These are phyloP conservation scores for Malbranchea cinnamomea DNA, from an alignment of 2,329 filamentous ascomycete genomes.

Conservation along the genomic window DNA sequence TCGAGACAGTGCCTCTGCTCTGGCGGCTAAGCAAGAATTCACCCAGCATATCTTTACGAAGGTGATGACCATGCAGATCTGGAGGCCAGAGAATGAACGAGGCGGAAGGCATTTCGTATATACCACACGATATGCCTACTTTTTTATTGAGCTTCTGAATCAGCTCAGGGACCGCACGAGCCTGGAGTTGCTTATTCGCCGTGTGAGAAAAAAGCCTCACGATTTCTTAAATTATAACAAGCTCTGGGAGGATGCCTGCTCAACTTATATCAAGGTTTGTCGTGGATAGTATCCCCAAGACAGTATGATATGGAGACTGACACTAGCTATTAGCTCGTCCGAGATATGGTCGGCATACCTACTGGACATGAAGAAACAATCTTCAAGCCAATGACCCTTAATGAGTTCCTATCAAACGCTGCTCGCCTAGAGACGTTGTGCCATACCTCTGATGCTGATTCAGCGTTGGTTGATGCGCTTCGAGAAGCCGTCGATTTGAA, in stretches of 20 bases:
- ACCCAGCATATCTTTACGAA: slow-evolving; percentile 82
- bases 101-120: slow-evolving; percentile 84
- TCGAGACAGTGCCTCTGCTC: slow-evolving; percentile 35
- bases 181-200: slow-evolving; percentile 62
- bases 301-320: slow-evolving; percentile 7
- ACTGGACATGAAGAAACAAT: slow-evolving; percentile 49
- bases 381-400: slow-evolving; percentile 48
- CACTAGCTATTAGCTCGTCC: slow-evolving; percentile 34
- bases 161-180: slow-evolving; percentile 60
- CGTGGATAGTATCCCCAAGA: slow-evolving; percentile 9
- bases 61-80: slow-evolving; percentile 87
- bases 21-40: slow-evolving; percentile 59
- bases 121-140: slow-evolving; percentile 70
- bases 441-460: slow-evolving; percentile 32
- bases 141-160: slow-evolving; percentile 61
- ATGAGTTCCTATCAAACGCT: slow-evolving; percentile 48
- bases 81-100: slow-evolving; percentile 79
- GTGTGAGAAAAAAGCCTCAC: slow-evolving; percentile 65
- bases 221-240: slow-evolving; percentile 53
- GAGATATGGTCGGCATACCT: slow-evolving; percentile 40
- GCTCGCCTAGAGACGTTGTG: slow-evolving; percentile 45
- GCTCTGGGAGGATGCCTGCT: slow-evolving; percentile 47
- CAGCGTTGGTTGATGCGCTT: slow-evolving; percentile 43
- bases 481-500: slow-evolving; percentile 55
- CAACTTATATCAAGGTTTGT: slow-evolving; percentile 38